phyloP scores from a whole-genome alignment of 2,329 filamentous ascomycete genomes.

The Calonectria crousiana region DNA sequence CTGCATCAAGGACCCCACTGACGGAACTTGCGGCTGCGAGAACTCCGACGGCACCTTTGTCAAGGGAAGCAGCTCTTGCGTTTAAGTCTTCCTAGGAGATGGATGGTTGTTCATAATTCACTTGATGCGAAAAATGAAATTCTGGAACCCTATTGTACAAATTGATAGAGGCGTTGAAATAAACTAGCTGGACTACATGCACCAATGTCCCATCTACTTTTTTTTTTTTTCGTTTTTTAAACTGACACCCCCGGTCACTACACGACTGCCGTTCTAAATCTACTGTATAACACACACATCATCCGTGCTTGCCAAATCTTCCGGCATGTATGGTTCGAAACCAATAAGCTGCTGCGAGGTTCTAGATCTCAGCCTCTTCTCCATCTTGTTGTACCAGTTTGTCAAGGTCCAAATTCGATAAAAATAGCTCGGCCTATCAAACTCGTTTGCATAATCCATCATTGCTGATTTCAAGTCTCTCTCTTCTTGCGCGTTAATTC shows the following conservation, averaged over 20 bases:
- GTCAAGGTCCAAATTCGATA: background rate
- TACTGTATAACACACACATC: background rate
- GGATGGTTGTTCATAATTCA: background rate
- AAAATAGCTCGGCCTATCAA: background rate
- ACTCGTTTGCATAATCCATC: background rate
- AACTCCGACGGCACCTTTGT: constrained; percentile 41
- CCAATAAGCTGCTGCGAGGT: background rate
- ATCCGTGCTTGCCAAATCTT: background rate
- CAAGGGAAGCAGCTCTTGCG: constrained; percentile 32
- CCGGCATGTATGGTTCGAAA: background rate
- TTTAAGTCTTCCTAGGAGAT: constrained; percentile 10
- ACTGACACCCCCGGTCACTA: background rate
- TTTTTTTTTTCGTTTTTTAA: background rate
- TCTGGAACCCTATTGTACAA: background rate
- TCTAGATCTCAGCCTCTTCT: background rate
- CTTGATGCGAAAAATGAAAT: constrained; percentile 9
- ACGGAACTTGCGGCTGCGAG: constrained; percentile 41
- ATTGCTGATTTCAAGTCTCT: background rate
- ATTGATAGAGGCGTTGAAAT: constrained; percentile 2
- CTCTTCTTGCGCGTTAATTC: background rate
- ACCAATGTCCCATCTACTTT: background rate
- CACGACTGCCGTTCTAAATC: background rate
- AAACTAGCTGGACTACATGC: constrained; percentile 5
- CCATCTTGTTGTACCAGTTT: background rate
- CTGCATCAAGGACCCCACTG: constrained; percentile 40